Conservation (phyloP, 83 land plant species). For the Isoetes engelmannii region DNA sequence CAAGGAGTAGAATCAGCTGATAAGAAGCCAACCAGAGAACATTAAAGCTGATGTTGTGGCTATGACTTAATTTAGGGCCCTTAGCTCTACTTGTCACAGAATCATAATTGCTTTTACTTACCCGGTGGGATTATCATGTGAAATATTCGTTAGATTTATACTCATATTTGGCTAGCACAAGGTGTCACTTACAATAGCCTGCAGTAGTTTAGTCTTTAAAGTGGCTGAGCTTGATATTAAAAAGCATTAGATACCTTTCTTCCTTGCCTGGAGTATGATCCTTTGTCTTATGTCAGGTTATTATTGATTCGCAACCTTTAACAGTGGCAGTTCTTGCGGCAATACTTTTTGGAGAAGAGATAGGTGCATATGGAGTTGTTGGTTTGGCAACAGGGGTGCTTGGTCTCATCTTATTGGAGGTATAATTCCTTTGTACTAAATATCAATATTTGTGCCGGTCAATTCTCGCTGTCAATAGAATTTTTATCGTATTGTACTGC, state of each 20-base stretch:
- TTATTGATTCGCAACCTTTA: slow-evolving; percentile 96
- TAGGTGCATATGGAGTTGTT: slow-evolving; percentile 61
- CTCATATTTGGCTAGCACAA: too few relatives aligned
- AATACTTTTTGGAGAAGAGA: slow-evolving; percentile 74
- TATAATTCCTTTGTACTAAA: slow-evolving; percentile 16
- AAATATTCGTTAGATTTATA: too few relatives aligned
- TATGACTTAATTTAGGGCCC: too few relatives aligned
- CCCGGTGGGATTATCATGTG: too few relatives aligned
- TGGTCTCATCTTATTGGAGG: slow-evolving; percentile 93
- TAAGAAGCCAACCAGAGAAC: too few relatives aligned
- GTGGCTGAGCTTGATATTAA: not conserved
- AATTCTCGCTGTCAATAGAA: too few relatives aligned
- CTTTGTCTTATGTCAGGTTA: slow-evolving; percentile 53
- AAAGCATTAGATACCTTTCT: not conserved
- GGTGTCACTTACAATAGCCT: too few relatives aligned
- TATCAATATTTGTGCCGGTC: not conserved
- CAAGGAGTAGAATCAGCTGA: too few relatives aligned
- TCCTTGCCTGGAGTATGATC: not conserved
- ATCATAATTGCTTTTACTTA: too few relatives aligned
- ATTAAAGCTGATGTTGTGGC: too few relatives aligned
- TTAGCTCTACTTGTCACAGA: too few relatives aligned
- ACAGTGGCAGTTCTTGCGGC: slow-evolving; percentile 86
- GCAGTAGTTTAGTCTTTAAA: too few relatives aligned
- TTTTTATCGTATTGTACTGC: not conserved
- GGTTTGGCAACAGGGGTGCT: slow-evolving; percentile 77